Conservation (phyloP, 495 filamentous ascomycete genomes). For the Talaromyces nanjingensis region DNA sequence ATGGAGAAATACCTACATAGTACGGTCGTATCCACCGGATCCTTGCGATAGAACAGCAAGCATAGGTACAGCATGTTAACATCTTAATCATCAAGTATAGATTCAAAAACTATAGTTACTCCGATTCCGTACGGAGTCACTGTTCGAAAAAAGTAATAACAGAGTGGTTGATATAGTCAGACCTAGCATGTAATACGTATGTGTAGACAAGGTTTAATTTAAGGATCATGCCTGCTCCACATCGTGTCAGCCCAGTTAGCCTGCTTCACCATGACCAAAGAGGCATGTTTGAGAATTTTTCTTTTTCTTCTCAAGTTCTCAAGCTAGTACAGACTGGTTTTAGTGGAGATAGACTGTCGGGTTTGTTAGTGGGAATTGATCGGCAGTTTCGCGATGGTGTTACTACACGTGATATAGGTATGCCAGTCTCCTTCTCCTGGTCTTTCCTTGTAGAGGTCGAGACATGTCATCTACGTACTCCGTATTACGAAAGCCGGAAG, state of each 20-base stretch:
- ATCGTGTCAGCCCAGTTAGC: background rate
- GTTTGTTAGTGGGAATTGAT: background rate
- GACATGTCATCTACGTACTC: background rate
- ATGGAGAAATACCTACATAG: background rate
- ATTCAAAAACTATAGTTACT: background rate
- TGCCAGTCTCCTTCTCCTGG: background rate
- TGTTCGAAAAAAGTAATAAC: background rate
- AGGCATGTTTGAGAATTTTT: background rate
- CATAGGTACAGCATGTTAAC: background rate
- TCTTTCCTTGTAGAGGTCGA: background rate
- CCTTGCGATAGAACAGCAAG: background rate
- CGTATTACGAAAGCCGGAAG: background rate
- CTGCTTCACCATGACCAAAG: background rate
- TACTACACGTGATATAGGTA: background rate
- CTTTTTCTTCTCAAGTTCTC: background rate
- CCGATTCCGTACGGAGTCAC: background rate
- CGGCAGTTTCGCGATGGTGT: background rate
- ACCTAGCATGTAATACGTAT: background rate
- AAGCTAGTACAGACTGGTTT: background rate
- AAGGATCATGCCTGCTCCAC: conserved; percentile 1
- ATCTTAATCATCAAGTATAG: background rate
- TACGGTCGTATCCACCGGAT: background rate
- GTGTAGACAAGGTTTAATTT: conserved; percentile 3
- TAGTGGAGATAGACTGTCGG: background rate
- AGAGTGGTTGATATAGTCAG: background rate